Base-by-base conservation (phyloP, 805 yeast species). In the Barnettozyma salicaria region DNA sequence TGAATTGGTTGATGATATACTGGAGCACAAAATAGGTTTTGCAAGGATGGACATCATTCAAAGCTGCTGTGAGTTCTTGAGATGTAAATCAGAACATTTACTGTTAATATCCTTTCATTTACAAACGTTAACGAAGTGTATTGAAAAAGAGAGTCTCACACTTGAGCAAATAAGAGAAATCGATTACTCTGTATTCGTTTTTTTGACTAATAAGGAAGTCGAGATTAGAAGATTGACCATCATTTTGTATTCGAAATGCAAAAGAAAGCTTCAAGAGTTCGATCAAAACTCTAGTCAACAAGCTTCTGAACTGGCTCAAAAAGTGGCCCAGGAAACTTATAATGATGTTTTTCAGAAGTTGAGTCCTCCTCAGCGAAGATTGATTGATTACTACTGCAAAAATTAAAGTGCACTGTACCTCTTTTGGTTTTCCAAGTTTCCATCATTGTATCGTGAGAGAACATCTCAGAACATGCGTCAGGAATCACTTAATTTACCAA, bases 331-430 rank as follows among this genome's bases (percentile, higher is more conserved):
- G 16, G 45, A 52, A 30, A 43, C 56, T 5, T 55, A 50, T 24
- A 55, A 52, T 26, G 42, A 49, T 19, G 53, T 71, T 4, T 56
- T 72, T 43, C 58, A 52, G 23, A 61, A 58, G 39, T 51, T 74
- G 26, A 55, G 68, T 13, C 40, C 50, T 3, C 61, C 74, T 1
- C 79, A 74, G 39, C 56, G 55, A 36, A 70, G 65, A 42, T 52
- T 76, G 34, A 64, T 74, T 12, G 70, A 72, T 38, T 66, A 67
- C 43, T 74, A 72, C 49, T 44, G 54, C 41, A 48, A 49, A 3
- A 45, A 42, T 30, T 46, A 31, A 38, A 23, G 19, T n/a, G 13
- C 23, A 20, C 30, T n/a, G n/a, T n/a, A n/a, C n/a, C n/a, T n/a
- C n/a, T n/a, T n/a, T n/a, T n/a, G n/a, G n/a, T n/a, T n/a, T n/a